Evolutionary conservation across 805 yeast genomes (phyloP).

Genomic region (Pichia paraexigua): DNA sequence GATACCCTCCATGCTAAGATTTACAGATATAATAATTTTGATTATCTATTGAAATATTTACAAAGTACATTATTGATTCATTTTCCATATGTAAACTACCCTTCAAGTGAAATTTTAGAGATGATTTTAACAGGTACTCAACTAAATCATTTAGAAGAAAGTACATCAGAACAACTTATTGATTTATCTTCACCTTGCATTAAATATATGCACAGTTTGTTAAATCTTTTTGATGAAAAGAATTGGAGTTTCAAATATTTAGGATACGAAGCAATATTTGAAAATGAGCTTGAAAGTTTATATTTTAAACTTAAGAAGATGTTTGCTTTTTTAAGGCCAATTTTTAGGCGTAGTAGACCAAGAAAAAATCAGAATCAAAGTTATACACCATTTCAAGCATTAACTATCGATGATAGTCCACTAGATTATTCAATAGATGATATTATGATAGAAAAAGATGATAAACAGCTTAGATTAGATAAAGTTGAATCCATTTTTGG

Average conservation of each 20-base stretch:
- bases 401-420: neutral
- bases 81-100: slow-evolving; percentile 6
- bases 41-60: slow-evolving; percentile 1
- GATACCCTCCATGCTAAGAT: slow-evolving; percentile 6
- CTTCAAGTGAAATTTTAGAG: slow-evolving; percentile 1
- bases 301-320: neutral
- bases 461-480: neutral
- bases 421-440: slow-evolving; percentile 2
- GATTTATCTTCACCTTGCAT: slow-evolving; percentile 2
- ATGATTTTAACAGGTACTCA: slow-evolving; percentile 7
- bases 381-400: neutral
- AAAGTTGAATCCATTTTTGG: slow-evolving; percentile 1
- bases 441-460: neutral
- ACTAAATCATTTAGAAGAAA: slow-evolving; percentile 4
- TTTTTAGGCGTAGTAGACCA: neutral
- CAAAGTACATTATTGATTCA: neutral
- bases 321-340: slow-evolving; percentile 3
- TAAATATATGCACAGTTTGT: slow-evolving; percentile 1
- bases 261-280: neutral
- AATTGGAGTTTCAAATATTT: neutral
- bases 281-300: slow-evolving; percentile 2
- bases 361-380: neutral
- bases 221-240: neutral
- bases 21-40: slow-evolving; percentile 5
- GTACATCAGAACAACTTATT: neutral